Evolutionary conservation across 371 early-diverging fungal genomes (phyloP).

Genomic region (Thermomucor indicae-seudaticae): DNA sequence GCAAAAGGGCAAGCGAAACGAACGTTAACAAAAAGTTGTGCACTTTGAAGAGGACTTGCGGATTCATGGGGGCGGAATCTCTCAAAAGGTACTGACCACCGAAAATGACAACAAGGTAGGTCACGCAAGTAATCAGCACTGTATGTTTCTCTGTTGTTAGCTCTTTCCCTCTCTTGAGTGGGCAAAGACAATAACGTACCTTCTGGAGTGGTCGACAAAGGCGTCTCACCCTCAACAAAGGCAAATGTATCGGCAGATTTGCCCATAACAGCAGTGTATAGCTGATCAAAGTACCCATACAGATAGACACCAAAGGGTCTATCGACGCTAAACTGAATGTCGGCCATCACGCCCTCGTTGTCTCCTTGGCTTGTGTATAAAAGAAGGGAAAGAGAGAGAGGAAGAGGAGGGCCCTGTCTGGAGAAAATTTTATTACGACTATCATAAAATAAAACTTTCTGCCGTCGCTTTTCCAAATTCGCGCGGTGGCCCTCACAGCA

Average conservation of each 20-base stretch:
- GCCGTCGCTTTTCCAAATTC: too few relatives aligned
- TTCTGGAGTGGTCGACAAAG: conserved; percentile 21
- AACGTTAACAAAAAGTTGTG: conserved; percentile 75
- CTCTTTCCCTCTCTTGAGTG: background rate
- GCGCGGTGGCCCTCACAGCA: too few relatives aligned
- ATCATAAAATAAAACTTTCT: too few relatives aligned
- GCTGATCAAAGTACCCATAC: conserved; percentile 42
- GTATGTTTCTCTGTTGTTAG: conserved; percentile 1
- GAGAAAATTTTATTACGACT: too few relatives aligned
- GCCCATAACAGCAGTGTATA: conserved; percentile 40
- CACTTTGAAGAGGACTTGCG: conserved; percentile 60
- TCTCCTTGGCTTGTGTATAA: too few relatives aligned
- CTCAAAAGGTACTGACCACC: conserved; percentile 53
- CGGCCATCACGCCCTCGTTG: too few relatives aligned
- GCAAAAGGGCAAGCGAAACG: conserved; percentile 57
- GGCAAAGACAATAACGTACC: conserved; percentile 6
- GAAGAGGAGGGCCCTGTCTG: too few relatives aligned
- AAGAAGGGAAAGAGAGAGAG: background rate
- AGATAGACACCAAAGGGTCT: conserved; percentile 51
- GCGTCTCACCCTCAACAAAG: conserved; percentile 16
- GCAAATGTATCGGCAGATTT: conserved; percentile 13
- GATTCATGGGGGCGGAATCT: conserved; percentile 49
- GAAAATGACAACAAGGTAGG: conserved; percentile 70
- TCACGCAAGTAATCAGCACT: conserved; percentile 47
- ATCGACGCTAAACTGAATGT: conserved; percentile 20